phyloP scores from a whole-genome alignment of 1,284 basidiomycete species.

The Ustilago vetiveriae region DNA sequence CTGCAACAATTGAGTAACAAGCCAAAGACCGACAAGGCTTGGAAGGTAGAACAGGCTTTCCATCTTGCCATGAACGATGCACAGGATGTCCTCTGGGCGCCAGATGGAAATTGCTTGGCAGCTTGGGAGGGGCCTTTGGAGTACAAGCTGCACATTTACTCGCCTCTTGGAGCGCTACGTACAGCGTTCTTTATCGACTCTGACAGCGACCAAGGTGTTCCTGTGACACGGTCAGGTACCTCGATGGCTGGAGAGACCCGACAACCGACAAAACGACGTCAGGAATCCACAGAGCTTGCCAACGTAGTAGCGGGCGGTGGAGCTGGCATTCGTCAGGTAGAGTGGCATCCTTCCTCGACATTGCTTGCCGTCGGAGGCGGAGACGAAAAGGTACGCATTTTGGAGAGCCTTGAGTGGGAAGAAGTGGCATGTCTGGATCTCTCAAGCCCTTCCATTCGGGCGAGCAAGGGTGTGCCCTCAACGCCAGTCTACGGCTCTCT shows the following conservation, averaged over 20 bases:
- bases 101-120: conserved; percentile 80
- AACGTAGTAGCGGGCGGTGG: conserved; percentile 51
- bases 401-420: conserved; percentile 39
- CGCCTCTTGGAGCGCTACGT: conserved; percentile 77
- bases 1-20: conserved; percentile 22
- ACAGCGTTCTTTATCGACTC: conserved; percentile 72
- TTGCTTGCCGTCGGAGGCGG: conserved; percentile 66
- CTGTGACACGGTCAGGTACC: conserved; percentile 19
- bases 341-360: conserved; percentile 64
- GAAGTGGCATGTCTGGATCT: conserved; percentile 27
- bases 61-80: conserved; percentile 79
- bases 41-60: conserved; percentile 74
- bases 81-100: conserved; percentile 80
- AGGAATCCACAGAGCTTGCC: conserved; percentile 15
- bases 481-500: conserved; percentile 26
- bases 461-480: conserved; percentile 6
- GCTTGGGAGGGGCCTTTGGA: conserved; percentile 78
- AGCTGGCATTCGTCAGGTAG: conserved; percentile 61
- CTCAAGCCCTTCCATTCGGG: conserved; percentile 19
- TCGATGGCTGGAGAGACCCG: conserved; percentile 14
- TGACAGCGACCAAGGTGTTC: conserved; percentile 23
- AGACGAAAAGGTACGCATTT: conserved; percentile 61
- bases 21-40: conserved; percentile 28
- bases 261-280: conserved; percentile 12
- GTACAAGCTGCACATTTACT: conserved; percentile 83